phyloP scores from a whole-genome alignment of 805 yeast species.

The Komagataella populi region DNA sequence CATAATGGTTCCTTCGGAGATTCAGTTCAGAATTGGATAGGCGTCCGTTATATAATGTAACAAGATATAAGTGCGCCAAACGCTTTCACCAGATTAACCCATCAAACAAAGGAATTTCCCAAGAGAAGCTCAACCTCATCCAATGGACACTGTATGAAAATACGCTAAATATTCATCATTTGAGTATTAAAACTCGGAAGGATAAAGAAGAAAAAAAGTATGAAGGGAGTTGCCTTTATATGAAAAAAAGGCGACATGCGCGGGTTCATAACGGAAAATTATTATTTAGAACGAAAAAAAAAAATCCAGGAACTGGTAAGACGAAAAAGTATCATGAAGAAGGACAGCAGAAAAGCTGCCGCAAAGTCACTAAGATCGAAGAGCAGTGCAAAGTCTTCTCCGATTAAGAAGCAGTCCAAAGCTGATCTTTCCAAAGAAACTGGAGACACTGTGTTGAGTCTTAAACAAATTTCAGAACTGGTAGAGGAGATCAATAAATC shows the following conservation, averaged over 20 bases:
- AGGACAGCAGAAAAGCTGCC: background rate
- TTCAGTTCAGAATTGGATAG: background rate
- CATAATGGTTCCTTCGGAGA: background rate
- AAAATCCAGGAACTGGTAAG: background rate
- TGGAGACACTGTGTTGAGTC: slow-evolving; percentile 1
- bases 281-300: background rate
- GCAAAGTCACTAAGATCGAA: background rate
- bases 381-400: background rate
- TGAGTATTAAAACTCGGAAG: background rate
- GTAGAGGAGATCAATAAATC: slow-evolving; percentile 23
- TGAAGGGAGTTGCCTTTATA: background rate
- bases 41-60: background rate
- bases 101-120: background rate
- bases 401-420: background rate
- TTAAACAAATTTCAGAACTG: slow-evolving; percentile 12
- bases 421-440: background rate
- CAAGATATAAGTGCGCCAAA: background rate
- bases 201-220: background rate
- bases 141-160: background rate
- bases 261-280: background rate
- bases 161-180: background rate
- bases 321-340: background rate
- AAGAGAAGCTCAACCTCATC: background rate
- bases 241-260: background rate
- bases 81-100: background rate